A percentile compares a stretch with the other conserved stretches of the same genome.
phyloP scores from a whole-genome alignment of 116 monocot species.

The Zostera marina region DNA sequence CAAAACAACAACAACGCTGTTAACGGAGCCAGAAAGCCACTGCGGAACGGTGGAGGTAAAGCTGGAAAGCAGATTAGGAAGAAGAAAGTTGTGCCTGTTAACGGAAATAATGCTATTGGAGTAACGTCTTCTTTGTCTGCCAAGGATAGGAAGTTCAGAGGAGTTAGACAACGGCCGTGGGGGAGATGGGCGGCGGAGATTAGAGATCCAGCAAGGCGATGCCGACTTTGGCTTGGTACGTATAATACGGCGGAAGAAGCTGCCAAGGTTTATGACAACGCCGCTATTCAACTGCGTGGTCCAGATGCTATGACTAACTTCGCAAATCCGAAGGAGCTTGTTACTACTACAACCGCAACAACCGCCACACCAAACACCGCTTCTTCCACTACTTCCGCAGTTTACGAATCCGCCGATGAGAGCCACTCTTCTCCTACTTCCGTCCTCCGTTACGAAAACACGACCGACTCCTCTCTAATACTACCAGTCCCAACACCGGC shows the following conservation, averaged over 20 bases:
- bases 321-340: slow-evolving; percentile 7
- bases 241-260: slow-evolving; percentile 69
- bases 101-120: neutral
- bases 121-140: neutral
- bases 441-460: slow-evolving; percentile 30
- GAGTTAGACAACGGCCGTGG: slow-evolving; percentile 80
- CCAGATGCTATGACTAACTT: slow-evolving; percentile 62
- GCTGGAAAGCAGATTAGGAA: slow-evolving; percentile 1
- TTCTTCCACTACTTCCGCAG: slow-evolving; percentile 3
- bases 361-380: slow-evolving; percentile 9
- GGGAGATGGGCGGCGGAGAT: slow-evolving; percentile 91
- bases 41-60: neutral
- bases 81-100: neutral
- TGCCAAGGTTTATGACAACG: slow-evolving; percentile 52
- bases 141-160: slow-evolving; percentile 32
- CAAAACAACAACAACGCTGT: no score
- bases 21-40: neutral
- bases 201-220: slow-evolving; percentile 52
- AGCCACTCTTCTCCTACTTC: slow-evolving; percentile 61
- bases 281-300: slow-evolving; percentile 70
- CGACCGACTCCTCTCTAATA: neutral
- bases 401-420: slow-evolving; percentile 36
- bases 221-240: slow-evolving; percentile 66
- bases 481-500: neutral
- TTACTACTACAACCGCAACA: no score